Evolutionary conservation across 371 early-diverging fungal genomes (phyloP).

Genomic region (Saksenaea vasiformis): DNA sequence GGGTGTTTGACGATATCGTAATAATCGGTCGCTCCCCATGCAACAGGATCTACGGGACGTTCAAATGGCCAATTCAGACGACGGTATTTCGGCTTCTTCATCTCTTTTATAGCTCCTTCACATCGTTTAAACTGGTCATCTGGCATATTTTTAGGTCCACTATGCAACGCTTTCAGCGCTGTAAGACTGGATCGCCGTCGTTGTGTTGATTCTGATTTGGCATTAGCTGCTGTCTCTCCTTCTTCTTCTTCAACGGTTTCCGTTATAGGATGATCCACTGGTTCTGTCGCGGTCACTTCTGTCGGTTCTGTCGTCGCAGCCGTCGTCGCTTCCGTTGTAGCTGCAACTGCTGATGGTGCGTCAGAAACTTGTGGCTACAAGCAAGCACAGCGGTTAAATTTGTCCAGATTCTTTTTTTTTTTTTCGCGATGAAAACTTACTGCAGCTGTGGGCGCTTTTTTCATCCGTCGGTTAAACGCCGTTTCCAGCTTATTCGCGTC

Average conservation of each 20-base stretch:
- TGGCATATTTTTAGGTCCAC: constrained; percentile 22
- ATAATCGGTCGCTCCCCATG: constrained; percentile 89
- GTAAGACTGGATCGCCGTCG: constrained; percentile 46
- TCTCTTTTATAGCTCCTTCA: constrained; percentile 39
- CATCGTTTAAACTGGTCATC: constrained; percentile 74
- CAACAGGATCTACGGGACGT: constrained; percentile 89
- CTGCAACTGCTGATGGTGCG: constrained; percentile 1
- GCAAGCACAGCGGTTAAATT: neutral
- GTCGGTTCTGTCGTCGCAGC: constrained; percentile 10
- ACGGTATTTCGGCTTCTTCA: constrained; percentile 32
- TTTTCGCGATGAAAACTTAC: constrained; percentile 5
- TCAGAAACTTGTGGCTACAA: neutral
- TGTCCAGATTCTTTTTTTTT: neutral
- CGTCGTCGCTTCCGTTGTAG: neutral
- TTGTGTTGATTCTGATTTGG: constrained; percentile 15
- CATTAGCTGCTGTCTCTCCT: constrained; percentile 1
- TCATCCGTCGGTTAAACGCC: constrained; percentile 55
- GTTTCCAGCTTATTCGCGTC: constrained; percentile 64
- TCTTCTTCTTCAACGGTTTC: constrained; percentile 13
- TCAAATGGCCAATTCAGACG: constrained; percentile 58
- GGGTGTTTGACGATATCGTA: constrained; percentile 88
- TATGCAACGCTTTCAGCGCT: constrained; percentile 8
- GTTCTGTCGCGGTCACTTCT: constrained; percentile 11
- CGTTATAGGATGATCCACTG: neutral
- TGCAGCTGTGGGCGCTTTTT: constrained; percentile 18